Evolutionary conservation across 345 rosid species (phyloP).

Genomic region (Rhodomyrtus tomentosa): DNA sequence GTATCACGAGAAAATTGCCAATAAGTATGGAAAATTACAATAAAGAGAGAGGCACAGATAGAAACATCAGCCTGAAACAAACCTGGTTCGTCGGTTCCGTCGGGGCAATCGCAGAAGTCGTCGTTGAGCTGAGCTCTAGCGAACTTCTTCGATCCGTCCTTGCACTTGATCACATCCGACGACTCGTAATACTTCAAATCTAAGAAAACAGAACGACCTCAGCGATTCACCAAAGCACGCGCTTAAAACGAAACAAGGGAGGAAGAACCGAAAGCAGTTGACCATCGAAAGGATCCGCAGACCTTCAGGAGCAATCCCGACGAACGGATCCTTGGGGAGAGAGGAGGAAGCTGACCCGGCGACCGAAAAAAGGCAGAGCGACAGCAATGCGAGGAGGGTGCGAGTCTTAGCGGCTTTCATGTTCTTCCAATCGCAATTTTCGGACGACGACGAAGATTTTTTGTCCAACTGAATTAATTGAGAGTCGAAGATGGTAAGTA

Average conservation of each 20-base stretch:
- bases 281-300: neutral
- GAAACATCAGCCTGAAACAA: neutral
- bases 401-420: constrained; percentile 20
- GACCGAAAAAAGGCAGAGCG: constrained; percentile 5
- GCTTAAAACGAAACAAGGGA: neutral
- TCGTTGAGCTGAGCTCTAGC: constrained; percentile 75
- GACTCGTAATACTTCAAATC: constrained; percentile 76
- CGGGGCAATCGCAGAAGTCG: constrained; percentile 90
- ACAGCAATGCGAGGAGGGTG: constrained; percentile 11
- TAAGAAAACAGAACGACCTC: neutral
- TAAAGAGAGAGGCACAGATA: no score
- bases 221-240: neutral
- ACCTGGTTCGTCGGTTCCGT: constrained; percentile 97
- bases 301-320: constrained; percentile 94
- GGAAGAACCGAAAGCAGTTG: neutral
- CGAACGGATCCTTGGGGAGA: constrained; percentile 37
- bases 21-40: neutral
- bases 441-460: neutral
- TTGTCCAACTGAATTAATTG: neutral
- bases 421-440: neutral
- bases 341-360: constrained; percentile 31
- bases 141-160: constrained; percentile 82
- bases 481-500: neutral
- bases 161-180: constrained; percentile 56
- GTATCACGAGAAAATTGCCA: neutral